A percentile compares a stretch with the other conserved stretches of the same genome.
These are phyloP conservation scores for Termitomyces sp. DNA, from an alignment of 768 basidiomycete genomes.

Conservation along the genomic window DNA sequence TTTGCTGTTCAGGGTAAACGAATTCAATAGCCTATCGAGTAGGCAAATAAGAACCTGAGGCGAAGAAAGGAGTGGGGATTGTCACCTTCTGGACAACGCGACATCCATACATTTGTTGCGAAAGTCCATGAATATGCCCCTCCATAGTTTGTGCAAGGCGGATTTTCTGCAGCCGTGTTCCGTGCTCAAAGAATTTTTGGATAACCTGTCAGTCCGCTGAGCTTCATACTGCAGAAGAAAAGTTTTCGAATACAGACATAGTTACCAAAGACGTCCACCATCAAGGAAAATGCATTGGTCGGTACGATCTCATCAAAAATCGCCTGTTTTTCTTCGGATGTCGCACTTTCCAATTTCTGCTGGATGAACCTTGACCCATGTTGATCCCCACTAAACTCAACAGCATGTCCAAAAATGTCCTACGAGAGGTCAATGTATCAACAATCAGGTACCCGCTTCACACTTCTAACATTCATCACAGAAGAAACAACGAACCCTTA, in stretches of 20 bases:
- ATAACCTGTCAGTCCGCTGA: conserved; percentile 55
- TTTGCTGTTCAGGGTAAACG: conserved; percentile 74
- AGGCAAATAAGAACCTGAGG: conserved; percentile 6
- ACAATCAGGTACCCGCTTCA: conserved; percentile 8
- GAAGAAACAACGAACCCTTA: conserved; percentile 48
- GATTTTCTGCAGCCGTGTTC: conserved; percentile 69
- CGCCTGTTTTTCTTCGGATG: conserved; percentile 70
- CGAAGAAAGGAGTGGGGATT: neutral
- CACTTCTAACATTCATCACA: neutral
- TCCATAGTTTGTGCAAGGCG: conserved; percentile 69
- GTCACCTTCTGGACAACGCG: conserved; percentile 88
- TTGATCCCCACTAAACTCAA: conserved; percentile 92
- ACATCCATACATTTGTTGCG: conserved; percentile 94
- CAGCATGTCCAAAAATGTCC: conserved; percentile 83
- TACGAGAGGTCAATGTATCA: conserved; percentile 27
- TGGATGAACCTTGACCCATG: conserved; percentile 99
- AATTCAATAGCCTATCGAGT: conserved; percentile 76
- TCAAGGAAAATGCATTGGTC: conserved; percentile 63
- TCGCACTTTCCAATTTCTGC: conserved; percentile 71
- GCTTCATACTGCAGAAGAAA: neutral
- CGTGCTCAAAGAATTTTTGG: conserved; percentile 90
- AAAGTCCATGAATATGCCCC: conserved; percentile 67
- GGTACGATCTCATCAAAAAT: conserved; percentile 90
- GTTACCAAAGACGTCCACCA: conserved; percentile 94
- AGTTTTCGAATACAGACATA: conserved; percentile 53